phyloP scores from a whole-genome alignment of 2,329 filamentous ascomycete species.

The Bipolaris sorokiniana region DNA sequence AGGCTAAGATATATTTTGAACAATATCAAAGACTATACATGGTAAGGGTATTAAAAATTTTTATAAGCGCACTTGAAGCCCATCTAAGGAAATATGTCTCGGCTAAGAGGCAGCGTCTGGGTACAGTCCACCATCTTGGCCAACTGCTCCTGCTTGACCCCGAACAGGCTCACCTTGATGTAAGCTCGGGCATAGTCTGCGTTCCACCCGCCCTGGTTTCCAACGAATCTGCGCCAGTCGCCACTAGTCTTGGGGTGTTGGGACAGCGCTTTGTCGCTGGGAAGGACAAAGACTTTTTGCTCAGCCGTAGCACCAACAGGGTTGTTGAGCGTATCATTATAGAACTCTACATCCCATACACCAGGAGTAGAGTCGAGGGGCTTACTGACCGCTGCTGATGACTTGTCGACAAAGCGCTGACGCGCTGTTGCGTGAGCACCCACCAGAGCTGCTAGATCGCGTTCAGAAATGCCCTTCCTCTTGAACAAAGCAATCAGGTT shows the following conservation, averaged over 20 bases:
- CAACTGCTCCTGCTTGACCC: slow-evolving; percentile 32
- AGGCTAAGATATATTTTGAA: neutral
- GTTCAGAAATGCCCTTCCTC: slow-evolving; percentile 58
- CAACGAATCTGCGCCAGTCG: slow-evolving; percentile 35
- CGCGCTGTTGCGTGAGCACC: slow-evolving; percentile 61
- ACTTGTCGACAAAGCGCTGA: slow-evolving; percentile 55
- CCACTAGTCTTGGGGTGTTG: slow-evolving; percentile 38
- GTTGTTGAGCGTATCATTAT: slow-evolving; percentile 48
- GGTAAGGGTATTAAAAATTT: neutral
- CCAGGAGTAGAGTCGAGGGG: slow-evolving; percentile 58
- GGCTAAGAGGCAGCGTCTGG: slow-evolving; percentile 34
- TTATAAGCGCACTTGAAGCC: neutral
- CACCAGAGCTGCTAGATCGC: slow-evolving; percentile 61
- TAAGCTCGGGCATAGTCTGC: slow-evolving; percentile 43
- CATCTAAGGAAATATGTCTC: slow-evolving; percentile 12
- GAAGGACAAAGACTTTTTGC: slow-evolving; percentile 38
- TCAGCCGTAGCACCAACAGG: slow-evolving; percentile 21
- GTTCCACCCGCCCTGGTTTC: slow-evolving; percentile 39
- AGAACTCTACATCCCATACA: slow-evolving; percentile 60
- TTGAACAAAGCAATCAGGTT: slow-evolving; percentile 56
- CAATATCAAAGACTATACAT: neutral
- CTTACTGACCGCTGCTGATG: slow-evolving; percentile 42
- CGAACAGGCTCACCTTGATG: slow-evolving; percentile 39
- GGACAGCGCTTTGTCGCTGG: slow-evolving; percentile 34
- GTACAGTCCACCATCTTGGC: slow-evolving; percentile 36